Evolutionary conservation across 129 eudicot species (phyloP).

Genomic region (Lonicera japonica): DNA sequence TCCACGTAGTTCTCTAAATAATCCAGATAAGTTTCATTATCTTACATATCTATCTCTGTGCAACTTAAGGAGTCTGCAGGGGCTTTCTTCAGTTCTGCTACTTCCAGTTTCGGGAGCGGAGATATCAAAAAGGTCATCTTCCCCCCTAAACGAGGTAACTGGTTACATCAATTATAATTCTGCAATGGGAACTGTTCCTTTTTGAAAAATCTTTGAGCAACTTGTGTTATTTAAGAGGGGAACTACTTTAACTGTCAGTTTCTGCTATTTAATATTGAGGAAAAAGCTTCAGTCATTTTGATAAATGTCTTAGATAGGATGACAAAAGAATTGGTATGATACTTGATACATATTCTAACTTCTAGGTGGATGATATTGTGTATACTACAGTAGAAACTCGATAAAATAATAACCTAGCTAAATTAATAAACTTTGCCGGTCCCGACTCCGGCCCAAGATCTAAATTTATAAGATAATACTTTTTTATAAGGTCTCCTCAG

Average conservation of each 20-base stretch:
- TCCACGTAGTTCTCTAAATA: slow-evolving; percentile 2
- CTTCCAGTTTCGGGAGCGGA: slow-evolving; percentile 28
- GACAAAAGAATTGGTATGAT: not conserved
- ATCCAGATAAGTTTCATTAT: not conserved
- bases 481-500: too few species aligned
- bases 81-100: slow-evolving; percentile 58
- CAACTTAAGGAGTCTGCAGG: slow-evolving; percentile 68
- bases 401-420: too few species aligned
- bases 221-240: not conserved
- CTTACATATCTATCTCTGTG: slow-evolving; percentile 13
- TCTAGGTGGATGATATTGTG: not conserved
- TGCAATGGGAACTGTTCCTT: not conserved
- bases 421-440: too few species aligned
- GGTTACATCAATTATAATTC: not conserved
- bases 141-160: slow-evolving; percentile 40
- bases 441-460: too few species aligned
- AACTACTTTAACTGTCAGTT: not conserved
- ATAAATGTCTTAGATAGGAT: not conserved
- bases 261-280: too few species aligned
- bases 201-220: not conserved
- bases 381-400: too few species aligned
- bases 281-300: too few species aligned
- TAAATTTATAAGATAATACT: too few species aligned
- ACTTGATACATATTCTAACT: not conserved
- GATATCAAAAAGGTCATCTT: slow-evolving; percentile 24